Conservation (phyloP, 257 asterid genomes). For the Solanum paucissectum region DNA sequence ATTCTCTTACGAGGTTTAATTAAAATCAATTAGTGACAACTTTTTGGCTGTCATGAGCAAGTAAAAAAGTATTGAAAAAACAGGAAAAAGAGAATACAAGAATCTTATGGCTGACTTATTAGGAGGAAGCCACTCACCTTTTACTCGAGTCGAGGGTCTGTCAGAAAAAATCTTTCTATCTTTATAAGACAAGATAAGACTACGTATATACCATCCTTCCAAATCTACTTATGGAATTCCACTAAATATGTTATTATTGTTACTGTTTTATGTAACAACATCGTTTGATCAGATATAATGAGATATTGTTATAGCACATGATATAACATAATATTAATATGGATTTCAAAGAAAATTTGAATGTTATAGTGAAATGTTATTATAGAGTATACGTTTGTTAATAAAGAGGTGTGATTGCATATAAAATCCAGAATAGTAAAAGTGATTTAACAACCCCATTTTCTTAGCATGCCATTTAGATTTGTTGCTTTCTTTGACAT, state of each 20-base stretch:
- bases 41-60: neutral
- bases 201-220: accelerated
- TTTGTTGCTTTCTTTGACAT: neutral
- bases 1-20: neutral
- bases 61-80: neutral
- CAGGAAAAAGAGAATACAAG: neutral
- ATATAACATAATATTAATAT: neutral
- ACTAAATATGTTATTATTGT: neutral
- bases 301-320: neutral
- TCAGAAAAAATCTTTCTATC: accelerated
- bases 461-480: neutral
- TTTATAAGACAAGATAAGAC: neutral
- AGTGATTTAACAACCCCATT: neutral
- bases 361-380: neutral
- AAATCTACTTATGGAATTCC: neutral
- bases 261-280: no score
- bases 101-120: neutral
- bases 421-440: neutral
- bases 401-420: neutral
- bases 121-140: neutral
- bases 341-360: neutral
- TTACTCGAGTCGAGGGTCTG: neutral
- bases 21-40: neutral
- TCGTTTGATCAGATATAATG: no score
- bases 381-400: accelerated